Base-by-base conservation (phyloP, 768 basidiomycete species). In the Kwoniella newhampshirensis region DNA sequence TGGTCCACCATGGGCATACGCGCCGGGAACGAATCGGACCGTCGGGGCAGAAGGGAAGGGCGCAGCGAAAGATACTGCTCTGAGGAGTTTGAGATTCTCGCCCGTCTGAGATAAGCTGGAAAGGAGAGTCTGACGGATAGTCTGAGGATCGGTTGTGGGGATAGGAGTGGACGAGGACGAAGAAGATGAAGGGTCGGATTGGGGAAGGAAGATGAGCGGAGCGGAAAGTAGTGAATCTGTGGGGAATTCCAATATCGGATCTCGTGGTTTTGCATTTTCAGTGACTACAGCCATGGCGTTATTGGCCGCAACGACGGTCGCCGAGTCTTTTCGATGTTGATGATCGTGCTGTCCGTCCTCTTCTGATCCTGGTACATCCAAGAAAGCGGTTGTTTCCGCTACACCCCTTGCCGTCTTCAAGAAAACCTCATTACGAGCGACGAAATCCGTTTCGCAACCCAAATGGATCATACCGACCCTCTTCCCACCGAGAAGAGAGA, bases 381-480 rank as follows among this genome's bases (percentile, higher is more conserved):
- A 79, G 69, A 85, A 88, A 5, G 90, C 90, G 30, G 86, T 85
- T 1, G 89, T 91, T 65, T 88, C 86, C 15, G 90, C 87, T 63
- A 96, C 86, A 66, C 89, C 85, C 37, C 81, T 80, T 12, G 88
- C 87, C 36, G 93, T 82, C 51, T 81, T 81, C 15, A 84, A 81
- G 68, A 98, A 98, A 12, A 91, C 79, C 56, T 86, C 83, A 67
- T 90, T 93, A 62, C 89, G 79, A 21, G 86, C 89, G 26, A 98
- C 93, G 73, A 96, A 98, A 78, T 98, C 93, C 50, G 93, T 96
- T 79, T 98, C 93, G 79, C 93, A 97, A 66, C 89, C 90, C 59
- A 96, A 80, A 76, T 98, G 93, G 54, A 97, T 80, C 83, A 96
- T 87, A 18, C 87, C 85, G 11, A 88, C 91, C 35, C 89, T 83